phyloP scores from a whole-genome alignment of 2,329 filamentous ascomycete genomes.

The Aspergillus aculeatinus region DNA sequence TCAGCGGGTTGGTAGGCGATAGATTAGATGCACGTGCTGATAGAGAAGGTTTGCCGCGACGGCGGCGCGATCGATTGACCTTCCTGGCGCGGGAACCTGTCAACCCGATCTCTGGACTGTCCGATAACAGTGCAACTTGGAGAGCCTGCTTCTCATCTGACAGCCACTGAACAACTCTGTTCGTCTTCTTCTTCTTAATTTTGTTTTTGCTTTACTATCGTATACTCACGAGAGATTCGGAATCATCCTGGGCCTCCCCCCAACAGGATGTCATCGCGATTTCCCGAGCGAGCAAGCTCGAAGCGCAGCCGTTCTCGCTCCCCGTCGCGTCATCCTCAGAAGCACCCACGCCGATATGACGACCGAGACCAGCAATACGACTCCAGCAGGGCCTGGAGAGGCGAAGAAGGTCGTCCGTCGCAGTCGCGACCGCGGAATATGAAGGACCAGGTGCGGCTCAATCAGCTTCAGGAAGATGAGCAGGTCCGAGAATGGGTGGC shows the following conservation, averaged over 20 bases:
- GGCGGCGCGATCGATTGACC: slow-evolving; percentile 19
- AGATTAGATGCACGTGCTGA: slow-evolving; percentile 21
- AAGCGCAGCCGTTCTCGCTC: slow-evolving; percentile 46
- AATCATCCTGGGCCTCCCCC: neutral
- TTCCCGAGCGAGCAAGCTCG: slow-evolving; percentile 33
- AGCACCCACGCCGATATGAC: slow-evolving; percentile 36
- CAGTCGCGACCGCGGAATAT: slow-evolving; percentile 32
- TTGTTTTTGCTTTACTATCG: too few species aligned
- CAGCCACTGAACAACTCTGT: too few species aligned
- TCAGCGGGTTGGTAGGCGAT: slow-evolving; percentile 9
- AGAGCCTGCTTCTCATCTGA: neutral
- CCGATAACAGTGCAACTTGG: neutral
- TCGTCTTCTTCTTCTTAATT: neutral
- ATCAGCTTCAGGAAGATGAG: slow-evolving; percentile 69
- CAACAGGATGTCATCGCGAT: slow-evolving; percentile 33
- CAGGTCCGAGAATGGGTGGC: slow-evolving; percentile 82
- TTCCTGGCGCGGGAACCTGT: slow-evolving; percentile 22
- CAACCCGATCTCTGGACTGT: slow-evolving; percentile 6
- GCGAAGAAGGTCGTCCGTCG: slow-evolving; percentile 22
- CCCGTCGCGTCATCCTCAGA: slow-evolving; percentile 41
- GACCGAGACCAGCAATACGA: slow-evolving; percentile 30
- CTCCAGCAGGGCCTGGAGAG: slow-evolving; percentile 19
- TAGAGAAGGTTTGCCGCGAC: slow-evolving; percentile 22
- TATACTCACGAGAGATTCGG: too few species aligned
- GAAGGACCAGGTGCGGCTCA: slow-evolving; percentile 49